Percentiles rank a stretch among this genome's conserved stretches.
Evolutionary conservation across 148 eudicot species (phyloP).

Genomic region (Beta vulgaris): DNA sequence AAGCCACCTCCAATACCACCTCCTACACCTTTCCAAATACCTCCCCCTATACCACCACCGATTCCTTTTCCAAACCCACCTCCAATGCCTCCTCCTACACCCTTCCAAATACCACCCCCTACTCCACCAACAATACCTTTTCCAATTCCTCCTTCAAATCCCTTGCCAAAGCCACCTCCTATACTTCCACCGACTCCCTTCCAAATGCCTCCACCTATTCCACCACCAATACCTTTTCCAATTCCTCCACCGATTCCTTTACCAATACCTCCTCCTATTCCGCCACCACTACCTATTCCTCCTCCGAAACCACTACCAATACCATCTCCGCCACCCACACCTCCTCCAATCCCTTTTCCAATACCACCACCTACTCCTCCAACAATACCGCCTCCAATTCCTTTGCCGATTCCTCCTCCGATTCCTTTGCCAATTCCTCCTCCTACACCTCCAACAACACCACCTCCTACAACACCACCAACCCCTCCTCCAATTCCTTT

Average conservation of each 20-base stretch:
- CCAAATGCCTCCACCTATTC: conserved; percentile 21
- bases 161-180: conserved; percentile 18
- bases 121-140: conserved; percentile 9
- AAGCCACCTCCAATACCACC: conserved; percentile 8
- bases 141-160: conserved; percentile 18
- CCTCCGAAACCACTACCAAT: background rate
- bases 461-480: conserved; percentile 5
- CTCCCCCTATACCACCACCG: conserved; percentile 23
- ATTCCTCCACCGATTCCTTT: conserved; percentile 16
- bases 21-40: conserved; percentile 7
- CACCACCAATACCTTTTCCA: background rate
- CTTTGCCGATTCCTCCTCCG: conserved; percentile 18
- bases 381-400: conserved; percentile 15
- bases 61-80: conserved; percentile 18
- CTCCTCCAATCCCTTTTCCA: conserved; percentile 7
- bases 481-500: background rate
- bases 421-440: background rate
- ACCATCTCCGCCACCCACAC: conserved; percentile 14
- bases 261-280: conserved; percentile 15
- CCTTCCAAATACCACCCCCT: conserved; percentile 5
- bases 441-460: conserved; percentile 16
- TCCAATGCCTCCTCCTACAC: conserved; percentile 16
- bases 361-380: conserved; percentile 11
- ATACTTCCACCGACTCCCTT: conserved; percentile 24
- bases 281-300: conserved; percentile 11